A percentile compares a stretch with the other conserved stretches of the same genome.
phyloP scores from a whole-genome alignment of 352 stramenopile genomes.

The Aphanomyces stellatus region DNA sequence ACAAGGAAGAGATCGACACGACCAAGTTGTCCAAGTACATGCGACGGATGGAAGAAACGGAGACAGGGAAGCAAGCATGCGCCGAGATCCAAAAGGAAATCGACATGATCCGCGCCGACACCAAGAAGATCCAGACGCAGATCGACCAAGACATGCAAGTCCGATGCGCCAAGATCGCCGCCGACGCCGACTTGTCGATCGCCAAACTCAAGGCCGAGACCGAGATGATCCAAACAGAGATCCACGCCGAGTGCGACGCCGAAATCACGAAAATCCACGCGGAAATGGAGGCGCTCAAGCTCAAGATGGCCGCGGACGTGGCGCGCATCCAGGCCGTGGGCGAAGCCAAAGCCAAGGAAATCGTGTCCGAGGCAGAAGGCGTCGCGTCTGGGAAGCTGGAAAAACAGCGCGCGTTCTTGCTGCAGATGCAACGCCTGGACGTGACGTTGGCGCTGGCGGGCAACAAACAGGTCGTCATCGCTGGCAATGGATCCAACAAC shows the following conservation, averaged over 20 bases:
- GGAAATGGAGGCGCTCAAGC: constrained; percentile 28
- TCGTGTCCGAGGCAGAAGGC: constrained; percentile 33
- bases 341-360: constrained; percentile 30
- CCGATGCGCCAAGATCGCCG: constrained; percentile 33
- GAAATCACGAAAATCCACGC: constrained; percentile 34
- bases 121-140: constrained; percentile 30
- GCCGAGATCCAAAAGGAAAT: constrained; percentile 46
- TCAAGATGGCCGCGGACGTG: constrained; percentile 32
- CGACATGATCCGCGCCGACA: constrained; percentile 36
- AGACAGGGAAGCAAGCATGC: constrained; percentile 42
- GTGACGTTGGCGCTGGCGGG: constrained; percentile 30
- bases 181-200: constrained; percentile 33
- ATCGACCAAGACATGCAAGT: constrained; percentile 35
- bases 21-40: constrained; percentile 47
- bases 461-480: constrained; percentile 36
- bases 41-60: constrained; percentile 52
- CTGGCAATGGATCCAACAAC: constrained; percentile 39
- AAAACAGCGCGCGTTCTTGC: constrained; percentile 26
- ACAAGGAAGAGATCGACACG: constrained; percentile 47
- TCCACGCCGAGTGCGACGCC: constrained; percentile 30
- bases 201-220: constrained; percentile 40
- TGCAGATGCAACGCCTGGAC: constrained; percentile 39
- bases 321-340: constrained; percentile 27
- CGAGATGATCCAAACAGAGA: constrained; percentile 34
- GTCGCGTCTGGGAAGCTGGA: constrained; percentile 33